Percentiles rank a stretch among this genome's conserved stretches.
Evolutionary conservation across 306 rosid species (phyloP).

Genomic region (Macrotyloma uniflorum): DNA sequence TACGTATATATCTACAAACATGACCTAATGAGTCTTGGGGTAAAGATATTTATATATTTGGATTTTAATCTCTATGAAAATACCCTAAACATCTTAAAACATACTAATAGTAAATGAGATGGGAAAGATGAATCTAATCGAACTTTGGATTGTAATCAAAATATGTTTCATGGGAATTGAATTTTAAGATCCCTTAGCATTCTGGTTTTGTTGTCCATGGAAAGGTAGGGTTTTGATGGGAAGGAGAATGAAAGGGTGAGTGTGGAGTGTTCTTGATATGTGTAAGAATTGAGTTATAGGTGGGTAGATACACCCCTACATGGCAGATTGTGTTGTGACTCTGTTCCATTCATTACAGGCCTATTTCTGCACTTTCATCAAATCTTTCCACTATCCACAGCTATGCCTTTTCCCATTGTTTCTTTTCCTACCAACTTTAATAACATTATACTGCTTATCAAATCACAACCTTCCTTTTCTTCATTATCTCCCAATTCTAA

Average conservation of each 20-base stretch:
- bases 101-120: no score
- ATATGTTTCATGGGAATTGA: no score
- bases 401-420: slow-evolving; percentile 34
- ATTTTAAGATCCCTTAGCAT: no score
- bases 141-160: no score
- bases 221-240: not conserved
- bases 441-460: not conserved
- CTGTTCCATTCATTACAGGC: slow-evolving; percentile 27
- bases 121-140: no score
- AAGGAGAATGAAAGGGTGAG: slow-evolving; percentile 46
- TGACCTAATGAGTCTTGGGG: not conserved
- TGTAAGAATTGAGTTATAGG: slow-evolving; percentile 4
- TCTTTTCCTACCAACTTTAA: not conserved
- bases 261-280: slow-evolving; percentile 39
- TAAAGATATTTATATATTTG: no score
- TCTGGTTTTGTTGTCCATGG: no score
- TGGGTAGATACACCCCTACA: slow-evolving; percentile 34
- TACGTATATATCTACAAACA: not conserved
- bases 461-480: slow-evolving; percentile 14
- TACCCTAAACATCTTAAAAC: no score
- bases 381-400: slow-evolving; percentile 45
- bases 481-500: slow-evolving; percentile 3
- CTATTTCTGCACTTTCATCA: slow-evolving; percentile 29
- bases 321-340: slow-evolving; percentile 25
- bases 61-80: no score